phyloP scores from a whole-genome alignment of 257 asterid genomes.

The Solanum arcanum region DNA sequence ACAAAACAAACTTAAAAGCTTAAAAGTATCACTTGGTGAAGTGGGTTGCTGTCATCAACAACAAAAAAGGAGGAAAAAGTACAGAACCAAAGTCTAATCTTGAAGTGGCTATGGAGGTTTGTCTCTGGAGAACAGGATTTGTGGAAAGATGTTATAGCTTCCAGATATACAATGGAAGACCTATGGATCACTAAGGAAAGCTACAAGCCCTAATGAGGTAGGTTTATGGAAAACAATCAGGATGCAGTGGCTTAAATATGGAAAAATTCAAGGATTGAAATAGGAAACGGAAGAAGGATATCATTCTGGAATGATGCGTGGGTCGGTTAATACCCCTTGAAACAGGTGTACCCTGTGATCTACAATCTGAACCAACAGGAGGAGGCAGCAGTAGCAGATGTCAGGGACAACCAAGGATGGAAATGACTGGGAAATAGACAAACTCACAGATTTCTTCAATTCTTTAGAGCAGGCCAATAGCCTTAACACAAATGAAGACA shows the following conservation, averaged over 20 bases:
- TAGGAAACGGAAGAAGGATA: neutral
- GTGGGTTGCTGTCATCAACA: neutral
- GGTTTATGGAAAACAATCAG: neutral
- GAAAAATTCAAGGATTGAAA: neutral
- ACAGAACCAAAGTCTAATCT: neutral
- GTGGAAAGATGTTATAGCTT: neutral
- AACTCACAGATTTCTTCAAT: neutral
- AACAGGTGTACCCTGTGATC: neutral
- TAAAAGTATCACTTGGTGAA: neutral
- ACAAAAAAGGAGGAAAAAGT: neutral
- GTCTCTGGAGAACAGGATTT: neutral
- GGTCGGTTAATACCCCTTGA: neutral
- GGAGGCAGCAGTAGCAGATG: neutral
- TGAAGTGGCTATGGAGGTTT: neutral
- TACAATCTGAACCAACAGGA: neutral
- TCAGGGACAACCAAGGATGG: neutral
- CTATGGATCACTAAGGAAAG: neutral
- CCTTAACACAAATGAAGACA: neutral
- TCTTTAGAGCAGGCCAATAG: neutral
- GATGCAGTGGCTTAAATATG: neutral
- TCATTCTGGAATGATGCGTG: neutral
- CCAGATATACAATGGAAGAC: neutral
- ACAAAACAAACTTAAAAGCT: neutral
- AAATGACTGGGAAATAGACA: neutral
- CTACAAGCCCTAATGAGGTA: neutral